Percentiles rank a stretch among this genome's conserved stretches.
Conservation (phyloP, 192 early-diverging fungal species). For the Cladochytrium replicatum region DNA sequence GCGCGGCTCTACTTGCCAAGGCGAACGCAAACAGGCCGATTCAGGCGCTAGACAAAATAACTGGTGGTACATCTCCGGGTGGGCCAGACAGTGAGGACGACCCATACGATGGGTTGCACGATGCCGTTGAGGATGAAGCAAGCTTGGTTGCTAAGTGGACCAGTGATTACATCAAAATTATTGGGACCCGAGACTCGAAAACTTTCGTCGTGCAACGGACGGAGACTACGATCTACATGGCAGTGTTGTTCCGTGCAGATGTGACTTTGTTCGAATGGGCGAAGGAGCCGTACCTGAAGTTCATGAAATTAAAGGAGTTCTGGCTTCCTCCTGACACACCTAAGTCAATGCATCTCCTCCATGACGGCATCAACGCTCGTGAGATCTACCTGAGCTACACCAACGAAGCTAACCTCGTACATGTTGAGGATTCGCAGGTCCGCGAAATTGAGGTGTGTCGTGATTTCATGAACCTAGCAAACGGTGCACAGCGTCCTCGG, state of each 20-base stretch:
- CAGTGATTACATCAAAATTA: conserved; percentile 51
- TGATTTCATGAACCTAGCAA: conserved; percentile 31
- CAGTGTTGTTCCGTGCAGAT: conserved; percentile 36
- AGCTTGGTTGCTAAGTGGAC: conserved; percentile 33
- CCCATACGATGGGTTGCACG: conserved; percentile 26
- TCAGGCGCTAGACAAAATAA: not conserved
- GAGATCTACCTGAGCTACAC: conserved; percentile 47
- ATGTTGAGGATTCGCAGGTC: conserved; percentile 37
- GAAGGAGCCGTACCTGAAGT: conserved; percentile 49
- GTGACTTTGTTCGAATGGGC: conserved; percentile 56
- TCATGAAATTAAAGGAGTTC: conserved; percentile 59
- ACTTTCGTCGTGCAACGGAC: conserved; percentile 44
- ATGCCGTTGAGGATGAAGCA: conserved; percentile 31
- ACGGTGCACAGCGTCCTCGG: conserved; percentile 13
- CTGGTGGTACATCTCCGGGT: not conserved
- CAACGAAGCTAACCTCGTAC: conserved; percentile 44
- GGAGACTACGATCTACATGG: conserved; percentile 43
- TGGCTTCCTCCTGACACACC: conserved; percentile 50
- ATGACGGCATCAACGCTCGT: conserved; percentile 43
- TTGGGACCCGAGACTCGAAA: conserved; percentile 40
- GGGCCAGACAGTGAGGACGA: conserved; percentile 20
- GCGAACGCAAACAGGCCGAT: conserved; percentile 19
- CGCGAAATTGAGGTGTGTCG: conserved; percentile 40
- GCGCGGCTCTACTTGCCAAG: conserved; percentile 22
- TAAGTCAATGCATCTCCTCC: conserved; percentile 42